Evolutionary conservation across 2,329 filamentous ascomycete species (phyloP).

Genomic region (Calonectria naviculata): DNA sequence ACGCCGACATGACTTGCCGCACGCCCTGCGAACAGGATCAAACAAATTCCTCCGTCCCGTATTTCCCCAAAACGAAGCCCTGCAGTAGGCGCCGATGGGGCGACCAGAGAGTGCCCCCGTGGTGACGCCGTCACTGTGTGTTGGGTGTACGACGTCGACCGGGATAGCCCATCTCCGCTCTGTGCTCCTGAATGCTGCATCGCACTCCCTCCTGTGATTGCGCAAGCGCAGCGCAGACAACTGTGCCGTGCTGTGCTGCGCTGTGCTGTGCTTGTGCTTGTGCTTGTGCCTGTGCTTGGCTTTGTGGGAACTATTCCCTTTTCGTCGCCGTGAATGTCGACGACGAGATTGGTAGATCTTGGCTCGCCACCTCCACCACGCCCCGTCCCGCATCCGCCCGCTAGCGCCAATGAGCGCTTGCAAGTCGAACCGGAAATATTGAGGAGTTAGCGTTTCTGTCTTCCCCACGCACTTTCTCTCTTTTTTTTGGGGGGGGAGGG

Average conservation of each 20-base stretch:
- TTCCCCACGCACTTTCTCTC: background rate
- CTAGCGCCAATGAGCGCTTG: background rate
- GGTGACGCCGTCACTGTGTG: background rate
- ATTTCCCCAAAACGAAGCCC: background rate
- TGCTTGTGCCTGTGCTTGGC: background rate
- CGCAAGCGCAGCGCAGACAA: too few species aligned
- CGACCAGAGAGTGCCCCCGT: background rate
- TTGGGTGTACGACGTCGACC: background rate
- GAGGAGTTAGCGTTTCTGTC: background rate
- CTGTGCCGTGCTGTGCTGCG: too few species aligned
- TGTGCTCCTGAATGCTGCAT: background rate
- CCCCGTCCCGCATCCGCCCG: background rate
- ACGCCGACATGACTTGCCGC: background rate
- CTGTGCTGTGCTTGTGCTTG: background rate
- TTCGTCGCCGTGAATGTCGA: background rate
- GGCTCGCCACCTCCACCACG: background rate
- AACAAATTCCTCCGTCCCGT: background rate
- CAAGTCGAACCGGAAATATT: background rate
- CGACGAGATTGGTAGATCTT: background rate
- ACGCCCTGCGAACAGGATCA: background rate
- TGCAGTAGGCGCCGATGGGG: background rate
- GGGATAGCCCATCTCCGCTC: background rate
- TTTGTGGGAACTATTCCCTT: background rate
- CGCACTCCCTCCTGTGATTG: too few species aligned
- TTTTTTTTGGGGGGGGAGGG: background rate